Percentiles rank a stretch among this genome's conserved stretches.
phyloP scores from a whole-genome alignment of 2,329 filamentous ascomycete genomes.

The Trichoderma oligosporum region DNA sequence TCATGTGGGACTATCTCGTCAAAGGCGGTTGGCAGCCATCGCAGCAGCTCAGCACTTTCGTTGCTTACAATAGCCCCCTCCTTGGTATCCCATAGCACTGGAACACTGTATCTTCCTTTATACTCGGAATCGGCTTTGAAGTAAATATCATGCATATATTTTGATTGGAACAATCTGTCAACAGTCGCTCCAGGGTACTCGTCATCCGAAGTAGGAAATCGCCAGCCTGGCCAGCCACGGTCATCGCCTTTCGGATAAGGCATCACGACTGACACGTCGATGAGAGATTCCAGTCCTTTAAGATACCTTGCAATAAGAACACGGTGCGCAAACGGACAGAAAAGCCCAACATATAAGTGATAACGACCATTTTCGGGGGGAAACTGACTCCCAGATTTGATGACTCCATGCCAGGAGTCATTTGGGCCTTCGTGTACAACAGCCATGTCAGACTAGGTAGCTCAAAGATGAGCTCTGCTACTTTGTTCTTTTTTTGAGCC shows the following conservation, averaged over 20 bases:
- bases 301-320: slow-evolving; percentile 67
- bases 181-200: slow-evolving; percentile 57
- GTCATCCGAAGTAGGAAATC: slow-evolving; percentile 49
- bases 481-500: too few species aligned
- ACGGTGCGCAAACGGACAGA: slow-evolving; percentile 66
- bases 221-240: slow-evolving; percentile 61
- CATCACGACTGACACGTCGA: slow-evolving; percentile 59
- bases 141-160: slow-evolving; percentile 67
- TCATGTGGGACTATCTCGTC: slow-evolving; percentile 51
- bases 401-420: slow-evolving; percentile 28
- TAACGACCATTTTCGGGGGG: slow-evolving; percentile 57
- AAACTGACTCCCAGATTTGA: slow-evolving; percentile 37
- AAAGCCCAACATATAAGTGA: slow-evolving; percentile 56
- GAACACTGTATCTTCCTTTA: slow-evolving; percentile 67
- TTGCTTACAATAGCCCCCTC: slow-evolving; percentile 71
- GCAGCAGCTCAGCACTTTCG: slow-evolving; percentile 76
- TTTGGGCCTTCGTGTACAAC: slow-evolving; percentile 23
- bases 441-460: not conserved
- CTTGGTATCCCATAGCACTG: slow-evolving; percentile 67
- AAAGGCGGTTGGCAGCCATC: slow-evolving; percentile 77
- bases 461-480: not conserved
- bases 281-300: slow-evolving; percentile 68
- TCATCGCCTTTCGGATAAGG: slow-evolving; percentile 64
- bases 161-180: slow-evolving; percentile 62
- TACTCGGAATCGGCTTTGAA: slow-evolving; percentile 65